A percentile compares a stretch with the other conserved stretches of the same genome.
Evolutionary conservation across 169 alveolate genomes (phyloP).

Genomic region (Plasmodium gaboni): DNA sequence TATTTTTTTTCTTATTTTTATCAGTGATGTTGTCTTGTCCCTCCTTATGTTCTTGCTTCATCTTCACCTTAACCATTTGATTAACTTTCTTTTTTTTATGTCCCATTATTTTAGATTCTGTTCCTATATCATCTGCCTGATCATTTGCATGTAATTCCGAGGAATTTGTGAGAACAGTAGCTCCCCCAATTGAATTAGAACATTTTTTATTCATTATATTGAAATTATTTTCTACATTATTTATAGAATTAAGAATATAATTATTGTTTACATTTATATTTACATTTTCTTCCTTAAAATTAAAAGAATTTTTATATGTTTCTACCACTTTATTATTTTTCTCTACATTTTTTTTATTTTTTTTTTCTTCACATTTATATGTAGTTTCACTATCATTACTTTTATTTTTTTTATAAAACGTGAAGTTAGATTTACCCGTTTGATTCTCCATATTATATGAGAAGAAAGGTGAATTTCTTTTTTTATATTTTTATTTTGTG

Average conservation of each 20-base stretch:
- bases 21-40: too few species aligned
- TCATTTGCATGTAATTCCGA: too few species aligned
- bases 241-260: not conserved
- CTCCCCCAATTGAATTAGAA: not conserved
- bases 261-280: not conserved
- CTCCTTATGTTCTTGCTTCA: too few species aligned
- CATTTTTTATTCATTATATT: not conserved
- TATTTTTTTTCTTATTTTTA: too few species aligned
- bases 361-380: constrained; percentile 29
- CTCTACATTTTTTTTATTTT: constrained; percentile 22
- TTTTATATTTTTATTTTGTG: not conserved
- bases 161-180: too few species aligned
- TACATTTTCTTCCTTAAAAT: not conserved
- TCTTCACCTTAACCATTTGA: too few species aligned
- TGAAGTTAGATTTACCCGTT: constrained; percentile 4
- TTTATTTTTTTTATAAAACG: constrained; percentile 50
- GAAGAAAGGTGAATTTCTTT: not conserved
- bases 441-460: constrained; percentile 30
- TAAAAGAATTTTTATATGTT: constrained; percentile 1
- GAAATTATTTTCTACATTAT: constrained; percentile 10
- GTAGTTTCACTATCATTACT: constrained; percentile 43
- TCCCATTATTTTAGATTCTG: too few species aligned
- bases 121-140: too few species aligned
- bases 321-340: constrained; percentile 6
- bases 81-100: too few species aligned